phyloP scores from a whole-genome alignment of 768 basidiomycete species.

The Nidularia pulvinata region DNA sequence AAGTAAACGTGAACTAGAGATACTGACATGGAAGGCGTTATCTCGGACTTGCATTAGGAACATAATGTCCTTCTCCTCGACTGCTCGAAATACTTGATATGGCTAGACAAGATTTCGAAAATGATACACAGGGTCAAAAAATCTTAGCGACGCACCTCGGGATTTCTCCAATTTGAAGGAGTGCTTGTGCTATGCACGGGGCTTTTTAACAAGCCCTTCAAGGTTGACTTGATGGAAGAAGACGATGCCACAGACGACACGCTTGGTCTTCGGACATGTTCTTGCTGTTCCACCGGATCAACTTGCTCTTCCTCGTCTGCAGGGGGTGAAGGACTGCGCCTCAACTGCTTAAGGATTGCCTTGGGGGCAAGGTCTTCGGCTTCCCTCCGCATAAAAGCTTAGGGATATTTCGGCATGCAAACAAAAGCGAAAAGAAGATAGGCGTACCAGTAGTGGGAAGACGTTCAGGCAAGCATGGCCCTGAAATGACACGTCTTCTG shows the following conservation, averaged over 20 bases:
- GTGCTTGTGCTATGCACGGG: conserved; percentile 5
- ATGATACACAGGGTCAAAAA: conserved; percentile 32
- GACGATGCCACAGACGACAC: conserved; percentile 14
- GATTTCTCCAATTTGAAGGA: conserved; percentile 43
- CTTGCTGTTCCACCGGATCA: too few species aligned
- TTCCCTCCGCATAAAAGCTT: conserved; percentile 75
- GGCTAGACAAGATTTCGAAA: conserved; percentile 22
- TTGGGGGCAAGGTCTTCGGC: conserved; percentile 57
- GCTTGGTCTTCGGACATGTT: conserved; percentile 9
- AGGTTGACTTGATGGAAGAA: conserved; percentile 5
- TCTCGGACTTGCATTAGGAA: conserved; percentile 86
- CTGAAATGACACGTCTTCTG: conserved; percentile 40
- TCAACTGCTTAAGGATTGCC: conserved; percentile 54
- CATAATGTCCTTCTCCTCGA: conserved; percentile 83
- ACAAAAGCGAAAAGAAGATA: conserved; percentile 4
- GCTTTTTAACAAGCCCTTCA: conserved; percentile 9
- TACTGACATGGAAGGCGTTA: conserved; percentile 72
- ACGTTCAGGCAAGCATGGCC: conserved; percentile 66
- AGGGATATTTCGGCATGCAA: conserved; percentile 16
- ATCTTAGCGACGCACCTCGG: conserved; percentile 36
- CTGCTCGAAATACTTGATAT: conserved; percentile 74
- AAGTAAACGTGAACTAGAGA: neutral
- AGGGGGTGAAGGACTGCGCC: conserved; percentile 4
- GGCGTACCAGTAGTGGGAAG: conserved; percentile 64
- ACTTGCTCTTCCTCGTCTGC: conserved; percentile 10